Percentiles rank a stretch among this genome's conserved stretches.
Conservation (phyloP, 2,329 filamentous ascomycete genomes). For the Elsinoe australis region DNA sequence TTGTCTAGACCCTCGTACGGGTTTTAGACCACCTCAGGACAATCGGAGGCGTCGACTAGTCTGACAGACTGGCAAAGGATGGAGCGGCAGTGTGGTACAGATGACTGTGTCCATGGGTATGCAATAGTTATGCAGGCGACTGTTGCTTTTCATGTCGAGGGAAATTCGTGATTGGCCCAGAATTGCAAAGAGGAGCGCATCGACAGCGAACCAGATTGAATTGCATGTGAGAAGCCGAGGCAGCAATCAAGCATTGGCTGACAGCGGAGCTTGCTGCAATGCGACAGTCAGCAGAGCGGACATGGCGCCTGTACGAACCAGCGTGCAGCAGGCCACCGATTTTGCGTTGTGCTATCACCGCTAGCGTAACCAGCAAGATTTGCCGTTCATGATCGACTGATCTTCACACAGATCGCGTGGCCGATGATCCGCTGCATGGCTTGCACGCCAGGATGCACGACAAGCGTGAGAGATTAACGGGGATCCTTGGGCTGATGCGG, state of each 20-base stretch:
- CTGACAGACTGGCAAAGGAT: neutral
- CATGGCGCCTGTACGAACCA: constrained; percentile 11
- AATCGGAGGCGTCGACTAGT: neutral
- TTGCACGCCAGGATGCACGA: constrained; percentile 14
- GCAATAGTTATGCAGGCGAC: neutral
- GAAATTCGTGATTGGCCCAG: neutral
- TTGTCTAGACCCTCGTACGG: neutral
- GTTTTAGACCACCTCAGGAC: neutral
- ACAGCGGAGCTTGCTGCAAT: neutral
- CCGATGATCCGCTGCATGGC: constrained; percentile 15
- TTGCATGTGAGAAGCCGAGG: neutral
- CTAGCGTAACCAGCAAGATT: constrained; percentile 16
- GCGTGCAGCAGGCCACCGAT: constrained; percentile 8
- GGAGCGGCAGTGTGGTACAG: neutral
- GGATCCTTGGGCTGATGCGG: constrained; percentile 15
- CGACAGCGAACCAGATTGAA: neutral
- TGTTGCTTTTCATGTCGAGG: neutral
- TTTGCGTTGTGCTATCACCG: constrained; percentile 13
- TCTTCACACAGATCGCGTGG: constrained; percentile 16
- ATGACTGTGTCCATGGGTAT: neutral
- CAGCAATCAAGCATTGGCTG: constrained; percentile 12
- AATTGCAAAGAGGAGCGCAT: constrained; percentile 5
- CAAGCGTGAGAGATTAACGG: constrained; percentile 14
- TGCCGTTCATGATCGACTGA: constrained; percentile 18
- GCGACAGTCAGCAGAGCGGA: neutral